Percentiles rank a stretch among this genome's conserved stretches.
phyloP scores from a whole-genome alignment of 371 early-diverging fungal genomes.

The Cokeromyces recurvatus region DNA sequence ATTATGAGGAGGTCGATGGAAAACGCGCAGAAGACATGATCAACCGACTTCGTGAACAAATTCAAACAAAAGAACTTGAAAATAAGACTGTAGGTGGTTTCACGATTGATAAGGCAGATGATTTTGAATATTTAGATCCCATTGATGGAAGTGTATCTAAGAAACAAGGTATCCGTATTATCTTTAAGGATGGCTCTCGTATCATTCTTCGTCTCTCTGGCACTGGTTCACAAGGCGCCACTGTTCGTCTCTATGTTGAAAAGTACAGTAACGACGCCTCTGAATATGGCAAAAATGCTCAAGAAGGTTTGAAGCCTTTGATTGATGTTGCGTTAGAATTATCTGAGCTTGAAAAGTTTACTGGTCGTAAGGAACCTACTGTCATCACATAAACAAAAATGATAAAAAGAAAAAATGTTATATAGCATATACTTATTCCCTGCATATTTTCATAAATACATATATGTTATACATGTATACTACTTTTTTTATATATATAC shows the following conservation, averaged over 20 bases:
- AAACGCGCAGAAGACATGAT: slow-evolving; percentile 80
- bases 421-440: too few relatives aligned
- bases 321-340: slow-evolving; percentile 81
- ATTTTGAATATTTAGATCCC: slow-evolving; percentile 93
- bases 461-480: too few relatives aligned
- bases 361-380: slow-evolving; percentile 89
- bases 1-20: slow-evolving; percentile 94
- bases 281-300: slow-evolving; percentile 66
- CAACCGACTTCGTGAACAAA: slow-evolving; percentile 55
- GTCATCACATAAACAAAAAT: slow-evolving; percentile 85
- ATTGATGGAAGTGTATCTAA: slow-evolving; percentile 84
- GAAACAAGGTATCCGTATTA: slow-evolving; percentile 89
- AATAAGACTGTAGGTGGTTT: slow-evolving; percentile 60
- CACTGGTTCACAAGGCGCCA: slow-evolving; percentile 95
- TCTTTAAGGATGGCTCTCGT: slow-evolving; percentile 88
- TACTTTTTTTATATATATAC: too few relatives aligned
- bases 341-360: slow-evolving; percentile 73
- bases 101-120: slow-evolving; percentile 72
- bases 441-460: too few relatives aligned
- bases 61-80: slow-evolving; percentile 44
- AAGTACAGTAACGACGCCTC: slow-evolving; percentile 70
- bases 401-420: too few relatives aligned
- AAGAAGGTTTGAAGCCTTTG: slow-evolving; percentile 82
- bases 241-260: slow-evolving; percentile 94
- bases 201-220: slow-evolving; percentile 91